phyloP scores from a whole-genome alignment of 2,329 filamentous ascomycete genomes.

The Trichophyton mentagrophytes region DNA sequence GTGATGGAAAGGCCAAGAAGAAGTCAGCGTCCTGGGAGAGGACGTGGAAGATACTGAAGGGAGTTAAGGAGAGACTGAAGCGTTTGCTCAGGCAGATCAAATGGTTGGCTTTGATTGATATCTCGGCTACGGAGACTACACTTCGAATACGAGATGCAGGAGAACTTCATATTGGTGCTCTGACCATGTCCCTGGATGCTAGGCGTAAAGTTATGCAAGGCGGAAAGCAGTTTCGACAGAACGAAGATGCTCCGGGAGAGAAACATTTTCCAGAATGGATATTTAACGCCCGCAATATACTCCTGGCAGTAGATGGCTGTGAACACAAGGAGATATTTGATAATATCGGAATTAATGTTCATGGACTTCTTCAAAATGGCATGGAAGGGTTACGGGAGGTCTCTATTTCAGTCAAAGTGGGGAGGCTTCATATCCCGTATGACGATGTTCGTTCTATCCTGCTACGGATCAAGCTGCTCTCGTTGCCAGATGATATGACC shows the following conservation, averaged over 20 bases:
- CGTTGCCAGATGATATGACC: slow-evolving; percentile 14
- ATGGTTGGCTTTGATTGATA: slow-evolving; percentile 79
- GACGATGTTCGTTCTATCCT: slow-evolving; percentile 57
- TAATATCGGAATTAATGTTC: slow-evolving; percentile 74
- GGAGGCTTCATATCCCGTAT: slow-evolving; percentile 76
- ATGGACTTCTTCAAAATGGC: slow-evolving; percentile 77
- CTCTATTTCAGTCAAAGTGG: slow-evolving; percentile 78
- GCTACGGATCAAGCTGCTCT: slow-evolving; percentile 22
- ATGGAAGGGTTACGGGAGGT: slow-evolving; percentile 81
- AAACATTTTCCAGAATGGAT: slow-evolving; percentile 89
- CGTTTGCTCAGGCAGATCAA: slow-evolving; percentile 71
- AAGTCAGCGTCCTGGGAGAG: slow-evolving; percentile 42
- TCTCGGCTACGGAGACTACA: slow-evolving; percentile 69
- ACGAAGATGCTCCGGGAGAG: slow-evolving; percentile 49
- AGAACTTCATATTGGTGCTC: slow-evolving; percentile 67
- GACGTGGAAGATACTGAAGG: slow-evolving; percentile 68
- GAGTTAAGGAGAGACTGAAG: slow-evolving; percentile 75
- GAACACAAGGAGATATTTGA: slow-evolving; percentile 84
- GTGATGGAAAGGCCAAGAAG: background rate
- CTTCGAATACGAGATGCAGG: slow-evolving; percentile 70
- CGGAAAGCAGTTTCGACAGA: slow-evolving; percentile 74
- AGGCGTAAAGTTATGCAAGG: slow-evolving; percentile 82
- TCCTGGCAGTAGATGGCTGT: slow-evolving; percentile 74
- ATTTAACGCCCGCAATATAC: slow-evolving; percentile 66
- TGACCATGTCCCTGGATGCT: slow-evolving; percentile 82